Conservation (phyloP, 2,329 filamentous ascomycete species). For the Blastomyces parvus region DNA sequence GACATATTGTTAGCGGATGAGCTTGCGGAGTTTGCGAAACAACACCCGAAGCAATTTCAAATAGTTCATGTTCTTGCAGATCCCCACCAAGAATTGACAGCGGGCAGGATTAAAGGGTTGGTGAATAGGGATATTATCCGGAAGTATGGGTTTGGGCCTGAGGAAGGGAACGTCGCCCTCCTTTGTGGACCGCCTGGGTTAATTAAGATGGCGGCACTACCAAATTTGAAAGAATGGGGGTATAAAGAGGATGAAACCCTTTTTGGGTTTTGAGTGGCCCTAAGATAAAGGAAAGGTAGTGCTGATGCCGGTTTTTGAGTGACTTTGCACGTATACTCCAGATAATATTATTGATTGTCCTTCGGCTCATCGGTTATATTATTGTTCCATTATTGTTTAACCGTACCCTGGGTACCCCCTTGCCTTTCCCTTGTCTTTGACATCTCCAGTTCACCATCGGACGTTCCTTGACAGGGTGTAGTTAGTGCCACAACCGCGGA, state of each 20-base stretch:
- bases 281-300: too few species aligned
- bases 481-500: not conserved
- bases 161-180: slow-evolving; percentile 35
- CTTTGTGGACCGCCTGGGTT: slow-evolving; percentile 44
- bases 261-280: slow-evolving; percentile 33
- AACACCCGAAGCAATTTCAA: slow-evolving; percentile 33
- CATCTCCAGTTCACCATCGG: too few species aligned
- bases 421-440: not conserved
- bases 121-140: slow-evolving; percentile 36
- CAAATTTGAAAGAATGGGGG: slow-evolving; percentile 37
- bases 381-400: not conserved
- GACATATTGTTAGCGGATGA: slow-evolving; percentile 41
- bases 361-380: not conserved
- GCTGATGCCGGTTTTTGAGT: too few species aligned
- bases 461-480: too few species aligned
- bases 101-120: slow-evolving; percentile 33
- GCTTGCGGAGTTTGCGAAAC: slow-evolving; percentile 34
- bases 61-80: slow-evolving; percentile 42
- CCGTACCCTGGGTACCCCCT: not conserved
- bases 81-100: slow-evolving; percentile 36
- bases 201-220: slow-evolving; percentile 45
- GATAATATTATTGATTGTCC: too few species aligned
- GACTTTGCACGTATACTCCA: too few species aligned
- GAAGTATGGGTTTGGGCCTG: slow-evolving; percentile 35
- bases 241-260: slow-evolving; percentile 39